Conservation (phyloP, 352 stramenopile species). For the Phytophthora melonis region DNA sequence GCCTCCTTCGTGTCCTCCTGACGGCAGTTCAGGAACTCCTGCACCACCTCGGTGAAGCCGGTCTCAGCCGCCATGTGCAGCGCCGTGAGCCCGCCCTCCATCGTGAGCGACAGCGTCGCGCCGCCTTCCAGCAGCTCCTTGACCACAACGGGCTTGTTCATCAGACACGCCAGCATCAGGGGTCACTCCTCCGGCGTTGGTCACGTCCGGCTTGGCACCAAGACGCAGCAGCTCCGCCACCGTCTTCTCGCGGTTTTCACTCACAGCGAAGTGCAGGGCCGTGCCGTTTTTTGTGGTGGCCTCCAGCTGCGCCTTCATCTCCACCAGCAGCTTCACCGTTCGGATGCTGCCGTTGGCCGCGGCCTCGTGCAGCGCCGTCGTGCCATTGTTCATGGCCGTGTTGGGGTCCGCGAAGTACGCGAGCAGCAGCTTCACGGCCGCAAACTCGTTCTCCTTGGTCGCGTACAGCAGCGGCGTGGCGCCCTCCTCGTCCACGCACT, state of each 20-base stretch:
- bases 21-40: slow-evolving; percentile 62
- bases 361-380: slow-evolving; percentile 73
- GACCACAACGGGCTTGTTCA: slow-evolving; percentile 76
- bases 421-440: slow-evolving; percentile 70
- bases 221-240: slow-evolving; percentile 67
- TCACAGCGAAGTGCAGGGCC: slow-evolving; percentile 83
- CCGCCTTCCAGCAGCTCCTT: slow-evolving; percentile 61
- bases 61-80: slow-evolving; percentile 84
- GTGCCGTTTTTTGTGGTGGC: slow-evolving; percentile 77
- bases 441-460: slow-evolving; percentile 82
- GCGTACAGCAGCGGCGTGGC: slow-evolving; percentile 77
- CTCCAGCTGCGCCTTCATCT: slow-evolving; percentile 67
- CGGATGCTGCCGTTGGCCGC: slow-evolving; percentile 74
- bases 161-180: slow-evolving; percentile 83
- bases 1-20: slow-evolving; percentile 54
- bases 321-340: slow-evolving; percentile 61
- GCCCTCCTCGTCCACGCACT: slow-evolving; percentile 77
- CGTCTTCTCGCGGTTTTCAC: slow-evolving; percentile 82
- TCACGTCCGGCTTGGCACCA: slow-evolving; percentile 72
- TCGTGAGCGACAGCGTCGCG: slow-evolving; percentile 59
- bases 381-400: slow-evolving; percentile 65
- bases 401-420: slow-evolving; percentile 64
- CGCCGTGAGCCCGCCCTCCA: slow-evolving; percentile 72
- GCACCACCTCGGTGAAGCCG: slow-evolving; percentile 67
- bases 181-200: slow-evolving; percentile 76